Percentiles rank a stretch among this genome's conserved stretches.
Evolutionary conservation across 1,284 basidiomycete species (phyloP).

Genomic region (Laetiporus sulphureus): DNA sequence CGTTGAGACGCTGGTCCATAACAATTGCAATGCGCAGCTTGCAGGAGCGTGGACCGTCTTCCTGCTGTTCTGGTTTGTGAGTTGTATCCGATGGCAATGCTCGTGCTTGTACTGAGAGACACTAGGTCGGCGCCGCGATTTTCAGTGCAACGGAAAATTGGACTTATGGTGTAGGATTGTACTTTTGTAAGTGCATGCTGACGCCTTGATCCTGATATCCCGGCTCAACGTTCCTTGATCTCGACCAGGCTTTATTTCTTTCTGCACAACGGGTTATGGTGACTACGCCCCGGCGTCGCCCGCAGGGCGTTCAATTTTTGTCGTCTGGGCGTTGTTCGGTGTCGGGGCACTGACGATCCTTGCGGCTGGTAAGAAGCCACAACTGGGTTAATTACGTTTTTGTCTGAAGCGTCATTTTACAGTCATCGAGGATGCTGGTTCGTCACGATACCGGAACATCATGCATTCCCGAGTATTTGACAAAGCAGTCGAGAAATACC

Average conservation of each 20-base stretch:
- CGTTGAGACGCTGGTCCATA: neutral
- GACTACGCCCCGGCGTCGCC: constrained; percentile 57
- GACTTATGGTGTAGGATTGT: constrained; percentile 48
- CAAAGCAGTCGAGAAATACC: constrained; percentile 42
- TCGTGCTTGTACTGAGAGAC: no score
- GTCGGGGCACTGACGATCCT: constrained; percentile 72
- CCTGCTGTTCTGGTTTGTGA: constrained; percentile 50
- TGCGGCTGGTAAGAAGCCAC: constrained; percentile 46
- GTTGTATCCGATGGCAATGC: no score
- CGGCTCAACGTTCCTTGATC: constrained; percentile 6
- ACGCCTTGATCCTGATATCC: constrained; percentile 6
- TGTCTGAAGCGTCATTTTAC: constrained; percentile 6
- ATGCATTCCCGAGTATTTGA: constrained; percentile 41
- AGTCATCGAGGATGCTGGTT: constrained; percentile 63
- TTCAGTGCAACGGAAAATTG: constrained; percentile 48
- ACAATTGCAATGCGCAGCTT: constrained; percentile 21
- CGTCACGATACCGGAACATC: constrained; percentile 44
- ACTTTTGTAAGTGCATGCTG: constrained; percentile 53
- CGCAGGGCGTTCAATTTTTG: constrained; percentile 71
- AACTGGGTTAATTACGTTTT: neutral
- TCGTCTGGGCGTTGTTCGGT: constrained; percentile 76
- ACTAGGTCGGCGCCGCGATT: constrained; percentile 46
- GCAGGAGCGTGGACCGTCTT: constrained; percentile 42
- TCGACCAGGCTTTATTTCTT: constrained; percentile 40
- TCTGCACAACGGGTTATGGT: constrained; percentile 69